Conservation (phyloP, 495 filamentous ascomycete species). For the Neurospora sp. region DNA sequence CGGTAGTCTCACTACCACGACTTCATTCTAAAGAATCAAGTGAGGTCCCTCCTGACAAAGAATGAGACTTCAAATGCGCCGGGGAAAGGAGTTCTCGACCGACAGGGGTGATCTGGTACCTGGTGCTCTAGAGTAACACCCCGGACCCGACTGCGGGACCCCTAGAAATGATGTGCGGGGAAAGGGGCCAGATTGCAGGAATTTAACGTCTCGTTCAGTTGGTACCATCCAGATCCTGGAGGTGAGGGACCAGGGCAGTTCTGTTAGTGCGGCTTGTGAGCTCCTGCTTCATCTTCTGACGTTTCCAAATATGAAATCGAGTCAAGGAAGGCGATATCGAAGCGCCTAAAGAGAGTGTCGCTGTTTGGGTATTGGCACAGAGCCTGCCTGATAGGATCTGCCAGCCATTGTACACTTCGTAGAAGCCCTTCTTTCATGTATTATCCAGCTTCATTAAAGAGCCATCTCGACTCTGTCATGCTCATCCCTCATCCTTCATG, state of each 20-base stretch:
- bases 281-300: neutral
- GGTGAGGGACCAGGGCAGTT: neutral
- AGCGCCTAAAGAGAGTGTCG: neutral
- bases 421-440: neutral
- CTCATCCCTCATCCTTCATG: neutral
- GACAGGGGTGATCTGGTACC: neutral
- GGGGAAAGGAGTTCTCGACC: neutral
- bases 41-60: neutral
- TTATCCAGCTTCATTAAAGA: neutral
- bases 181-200: neutral
- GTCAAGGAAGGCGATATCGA: neutral
- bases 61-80: neutral
- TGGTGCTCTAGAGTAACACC: neutral
- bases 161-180: neutral
- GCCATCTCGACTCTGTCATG: neutral
- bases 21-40: neutral
- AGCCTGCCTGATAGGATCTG: neutral
- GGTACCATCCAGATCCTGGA: neutral
- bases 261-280: neutral
- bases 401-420: neutral
- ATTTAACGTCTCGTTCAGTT: neutral
- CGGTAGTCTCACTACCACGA: neutral
- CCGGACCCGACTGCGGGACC: neutral
- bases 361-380: neutral
- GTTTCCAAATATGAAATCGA: neutral